A percentile compares a stretch with the other conserved stretches of the same genome.
These are phyloP conservation scores for Oidiodendron maius DNA, from an alignment of 495 filamentous ascomycete genomes.

Conservation along the genomic window DNA sequence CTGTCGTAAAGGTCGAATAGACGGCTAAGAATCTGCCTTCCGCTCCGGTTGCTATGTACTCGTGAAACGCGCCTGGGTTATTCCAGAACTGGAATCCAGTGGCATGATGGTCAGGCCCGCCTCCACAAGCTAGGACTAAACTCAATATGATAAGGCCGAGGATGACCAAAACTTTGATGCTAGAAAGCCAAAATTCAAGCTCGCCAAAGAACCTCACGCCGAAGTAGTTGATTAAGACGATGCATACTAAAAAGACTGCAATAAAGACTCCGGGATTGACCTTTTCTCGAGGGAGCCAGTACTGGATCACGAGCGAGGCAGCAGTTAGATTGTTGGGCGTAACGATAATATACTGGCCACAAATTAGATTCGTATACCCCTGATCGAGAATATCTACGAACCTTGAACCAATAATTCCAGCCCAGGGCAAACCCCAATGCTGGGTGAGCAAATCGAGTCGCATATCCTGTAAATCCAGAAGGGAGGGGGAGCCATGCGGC, in stretches of 20 bases:
- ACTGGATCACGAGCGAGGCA: background rate
- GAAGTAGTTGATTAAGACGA: background rate
- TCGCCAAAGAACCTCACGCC: background rate
- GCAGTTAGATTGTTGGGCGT: too few relatives aligned
- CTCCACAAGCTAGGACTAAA: slow-evolving; percentile 27
- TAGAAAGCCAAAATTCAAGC: slow-evolving; percentile 59
- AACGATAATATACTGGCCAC: background rate
- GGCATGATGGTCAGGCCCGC: slow-evolving; percentile 20
- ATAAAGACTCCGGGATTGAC: background rate
- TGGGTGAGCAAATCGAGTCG: slow-evolving; percentile 21
- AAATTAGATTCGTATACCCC: background rate
- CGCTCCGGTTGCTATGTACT: slow-evolving; percentile 32
- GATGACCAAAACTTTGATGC: slow-evolving; percentile 52
- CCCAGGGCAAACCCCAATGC: slow-evolving; percentile 22
- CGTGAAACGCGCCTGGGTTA: slow-evolving; percentile 59
- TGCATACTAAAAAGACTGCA: background rate
- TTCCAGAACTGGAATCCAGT: slow-evolving; percentile 66
- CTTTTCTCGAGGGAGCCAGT: background rate
- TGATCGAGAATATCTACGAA: too few relatives aligned
- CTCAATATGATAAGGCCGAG: slow-evolving; percentile 39
- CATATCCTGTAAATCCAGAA: slow-evolving; percentile 24
- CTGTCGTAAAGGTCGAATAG: slow-evolving; percentile 70
- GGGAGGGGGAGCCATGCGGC: slow-evolving; percentile 67
- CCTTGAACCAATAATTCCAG: slow-evolving; percentile 27
- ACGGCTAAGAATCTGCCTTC: slow-evolving; percentile 63